Base-by-base conservation (phyloP, 2,329 filamentous ascomycete genomes). In the Colletotrichum trifolii region DNA sequence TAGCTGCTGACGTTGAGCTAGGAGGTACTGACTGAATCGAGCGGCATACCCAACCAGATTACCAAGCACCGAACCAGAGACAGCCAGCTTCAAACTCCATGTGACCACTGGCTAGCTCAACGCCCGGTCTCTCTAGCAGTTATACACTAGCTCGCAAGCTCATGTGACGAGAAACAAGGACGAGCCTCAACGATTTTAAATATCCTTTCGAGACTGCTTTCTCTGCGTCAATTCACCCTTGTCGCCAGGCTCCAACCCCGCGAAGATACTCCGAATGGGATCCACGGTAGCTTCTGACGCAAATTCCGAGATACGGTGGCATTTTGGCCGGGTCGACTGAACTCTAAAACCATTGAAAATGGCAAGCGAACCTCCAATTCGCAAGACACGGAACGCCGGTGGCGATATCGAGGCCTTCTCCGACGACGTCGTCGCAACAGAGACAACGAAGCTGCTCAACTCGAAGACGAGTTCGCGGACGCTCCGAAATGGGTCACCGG, bases 371-470 rank as follows among this genome's bases (percentile, higher is more conserved):
- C 35, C 35, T n/a, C 59, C 33, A 5, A 25, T 38, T 4, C 50
- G 46, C 45, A 53, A 49, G 25, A 52, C 52, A 53, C 52, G 54
- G 25, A 43, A 46, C 45, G 50, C 38, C 9, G 54, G 48, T 4
- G 52, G 9, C 17, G 54, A 49, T 8, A 11, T 35, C 43, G 50
- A 45, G 34, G 35, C 47, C 6, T 35, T 54, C 13, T 42, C 25
- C 35, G 66, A 63, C 10, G 61, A 60, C 12, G 42, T 39, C 52
- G 50, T 55, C 43, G 35, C 63, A 33, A 67, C 61, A 33, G 67
- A 68, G 54, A 67, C 67, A 25, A 67, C 67, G 34, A 42, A 65
- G 9, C 65, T 68, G 12, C 34, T 68, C 56, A 54, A 66, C 33
- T 60, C 67, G 45, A 54, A 67, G 54, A 60, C 63, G 8, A 67